These are phyloP conservation scores for Monilinia laxa DNA, from an alignment of 2,329 filamentous ascomycete genomes.

Conservation along the genomic window DNA sequence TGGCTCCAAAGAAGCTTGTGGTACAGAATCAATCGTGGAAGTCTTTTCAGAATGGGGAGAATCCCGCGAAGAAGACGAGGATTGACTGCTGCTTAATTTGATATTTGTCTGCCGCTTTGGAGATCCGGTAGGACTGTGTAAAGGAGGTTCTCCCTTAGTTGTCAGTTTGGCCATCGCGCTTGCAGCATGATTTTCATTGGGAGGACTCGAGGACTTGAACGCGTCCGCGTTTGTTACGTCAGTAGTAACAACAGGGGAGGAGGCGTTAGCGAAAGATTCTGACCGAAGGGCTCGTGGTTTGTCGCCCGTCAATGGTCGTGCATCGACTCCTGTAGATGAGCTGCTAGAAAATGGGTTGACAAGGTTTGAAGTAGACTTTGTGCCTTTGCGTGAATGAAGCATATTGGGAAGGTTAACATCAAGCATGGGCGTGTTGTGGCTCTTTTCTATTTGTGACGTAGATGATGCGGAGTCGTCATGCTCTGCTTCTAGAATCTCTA, in stretches of 20 bases:
- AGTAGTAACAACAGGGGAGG: slow-evolving; percentile 65
- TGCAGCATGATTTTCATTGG: slow-evolving; percentile 59
- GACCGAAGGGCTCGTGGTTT: slow-evolving; percentile 59
- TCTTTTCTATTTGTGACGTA: slow-evolving; percentile 54
- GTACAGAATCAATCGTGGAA: slow-evolving; percentile 39
- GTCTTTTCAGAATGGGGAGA: slow-evolving; percentile 43
- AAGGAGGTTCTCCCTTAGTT: slow-evolving; percentile 58
- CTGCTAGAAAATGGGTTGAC: slow-evolving; percentile 40
- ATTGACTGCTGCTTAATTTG: slow-evolving; percentile 48
- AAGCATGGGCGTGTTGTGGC: slow-evolving; percentile 49
- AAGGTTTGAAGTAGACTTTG: slow-evolving; percentile 37
- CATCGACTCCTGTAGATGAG: slow-evolving; percentile 51
- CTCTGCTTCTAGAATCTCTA: slow-evolving; percentile 39
- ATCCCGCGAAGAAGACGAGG: slow-evolving; percentile 50
- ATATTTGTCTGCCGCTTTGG: slow-evolving; percentile 44
- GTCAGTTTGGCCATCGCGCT: slow-evolving; percentile 68
- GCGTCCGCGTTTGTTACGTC: slow-evolving; percentile 67
- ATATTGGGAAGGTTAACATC: slow-evolving; percentile 46
- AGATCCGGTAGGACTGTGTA: slow-evolving; percentile 48
- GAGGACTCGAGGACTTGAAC: slow-evolving; percentile 54
- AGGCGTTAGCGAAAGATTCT: slow-evolving; percentile 60
- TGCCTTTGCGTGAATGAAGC: slow-evolving; percentile 52
- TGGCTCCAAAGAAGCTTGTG: slow-evolving; percentile 30
- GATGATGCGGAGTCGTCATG: slow-evolving; percentile 42
- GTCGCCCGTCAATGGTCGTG: slow-evolving; percentile 44